Evolutionary conservation across 2,329 filamentous ascomycete genomes (phyloP).

Genomic region (Xylaria sp.): DNA sequence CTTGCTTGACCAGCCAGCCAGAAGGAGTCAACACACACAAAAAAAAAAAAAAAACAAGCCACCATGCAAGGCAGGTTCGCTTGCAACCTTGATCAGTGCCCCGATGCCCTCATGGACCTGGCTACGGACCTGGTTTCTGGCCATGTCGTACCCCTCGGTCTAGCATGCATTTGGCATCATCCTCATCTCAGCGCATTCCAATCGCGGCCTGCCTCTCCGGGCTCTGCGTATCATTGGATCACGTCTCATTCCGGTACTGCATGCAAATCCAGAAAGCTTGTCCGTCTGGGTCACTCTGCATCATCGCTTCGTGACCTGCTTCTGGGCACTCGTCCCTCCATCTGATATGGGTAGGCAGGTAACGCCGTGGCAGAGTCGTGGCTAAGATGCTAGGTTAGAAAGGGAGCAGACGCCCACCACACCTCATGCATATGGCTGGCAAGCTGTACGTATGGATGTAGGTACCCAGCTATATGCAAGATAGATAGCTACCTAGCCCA

Average conservation of each 20-base stretch:
- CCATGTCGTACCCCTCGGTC: slow-evolving; percentile 2
- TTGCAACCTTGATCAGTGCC: slow-evolving; percentile 2
- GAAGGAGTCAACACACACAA: slow-evolving; percentile 7
- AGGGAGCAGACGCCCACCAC: not conserved
- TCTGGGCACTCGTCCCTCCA: slow-evolving; percentile 19
- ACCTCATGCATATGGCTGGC: slow-evolving; percentile 13
- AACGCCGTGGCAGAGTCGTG: not conserved
- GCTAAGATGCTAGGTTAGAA: not conserved
- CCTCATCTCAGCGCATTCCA: slow-evolving; percentile 22
- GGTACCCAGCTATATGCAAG: not conserved
- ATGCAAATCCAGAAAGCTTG: slow-evolving; percentile 26
- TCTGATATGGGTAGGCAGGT: slow-evolving; percentile 4
- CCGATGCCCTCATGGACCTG: slow-evolving; percentile 20
- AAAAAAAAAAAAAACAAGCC: slow-evolving; percentile 18
- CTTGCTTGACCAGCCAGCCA: not conserved
- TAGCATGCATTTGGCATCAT: slow-evolving; percentile 33
- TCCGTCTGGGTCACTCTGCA: slow-evolving; percentile 17
- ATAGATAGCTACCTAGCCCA: not conserved
- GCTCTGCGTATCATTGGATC: slow-evolving; percentile 18
- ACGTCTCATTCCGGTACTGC: not conserved
- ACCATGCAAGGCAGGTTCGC: slow-evolving; percentile 22
- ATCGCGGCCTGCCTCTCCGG: slow-evolving; percentile 28
- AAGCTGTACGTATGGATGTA: not conserved
- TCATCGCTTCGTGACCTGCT: slow-evolving; percentile 23
- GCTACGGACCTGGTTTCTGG: not conserved